Percentiles rank a stretch among this genome's conserved stretches.
Conservation (phyloP, 1,139 yeast genomes). For the Candida albicans region DNA sequence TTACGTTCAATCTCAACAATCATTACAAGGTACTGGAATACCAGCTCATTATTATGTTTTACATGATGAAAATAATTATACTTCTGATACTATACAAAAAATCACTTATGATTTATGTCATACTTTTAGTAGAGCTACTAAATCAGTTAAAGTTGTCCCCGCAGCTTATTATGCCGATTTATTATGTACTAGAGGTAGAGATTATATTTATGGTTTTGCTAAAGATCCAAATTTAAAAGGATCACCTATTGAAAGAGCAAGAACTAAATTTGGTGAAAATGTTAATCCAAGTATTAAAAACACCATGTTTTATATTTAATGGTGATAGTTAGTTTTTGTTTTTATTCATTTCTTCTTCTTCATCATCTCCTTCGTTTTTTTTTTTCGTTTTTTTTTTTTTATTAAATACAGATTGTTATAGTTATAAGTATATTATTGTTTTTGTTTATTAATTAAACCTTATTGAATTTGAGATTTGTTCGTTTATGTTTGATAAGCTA, state of each 20-base stretch:
- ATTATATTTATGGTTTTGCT: constrained; percentile 10
- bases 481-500: no score
- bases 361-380: background rate
- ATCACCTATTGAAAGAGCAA: constrained; percentile 9
- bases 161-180: constrained; percentile 17
- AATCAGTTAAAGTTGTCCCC: constrained; percentile 15
- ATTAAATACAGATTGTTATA: background rate
- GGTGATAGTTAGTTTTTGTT: background rate
- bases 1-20: constrained; percentile 16
- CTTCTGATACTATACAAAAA: constrained; percentile 14
- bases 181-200: constrained; percentile 16
- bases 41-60: constrained; percentile 17
- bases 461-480: no score
- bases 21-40: constrained; percentile 16
- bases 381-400: background rate
- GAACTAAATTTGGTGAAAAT: constrained; percentile 10
- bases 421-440: background rate
- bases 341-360: background rate
- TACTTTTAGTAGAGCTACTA: constrained; percentile 17
- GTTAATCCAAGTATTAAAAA: constrained; percentile 10
- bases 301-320: constrained; percentile 15
- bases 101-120: constrained; percentile 16
- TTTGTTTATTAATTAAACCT: no score
- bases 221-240: constrained; percentile 3
- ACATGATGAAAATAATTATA: constrained; percentile 15